Percentiles rank a stretch among this genome's conserved stretches.
Conservation (phyloP, 106 monocot species). For the Dendrobium chrysotoxum region DNA sequence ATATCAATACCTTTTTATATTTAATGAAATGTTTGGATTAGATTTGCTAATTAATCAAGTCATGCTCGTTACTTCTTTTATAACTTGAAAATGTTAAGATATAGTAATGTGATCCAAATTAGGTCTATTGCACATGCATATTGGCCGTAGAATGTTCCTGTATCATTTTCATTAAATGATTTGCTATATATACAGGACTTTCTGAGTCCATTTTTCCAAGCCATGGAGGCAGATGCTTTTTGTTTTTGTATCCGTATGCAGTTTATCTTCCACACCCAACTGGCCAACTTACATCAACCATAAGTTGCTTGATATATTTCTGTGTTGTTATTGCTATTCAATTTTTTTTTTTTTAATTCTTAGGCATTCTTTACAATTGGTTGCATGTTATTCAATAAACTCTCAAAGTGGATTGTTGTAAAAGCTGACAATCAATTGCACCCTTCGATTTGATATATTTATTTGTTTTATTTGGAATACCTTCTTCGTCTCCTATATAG, state of each 20-base stretch:
- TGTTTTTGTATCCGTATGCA: background rate
- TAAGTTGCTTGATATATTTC: background rate
- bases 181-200: too few relatives aligned
- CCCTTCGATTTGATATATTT: background rate
- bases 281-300: background rate
- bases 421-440: background rate
- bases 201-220: too few relatives aligned
- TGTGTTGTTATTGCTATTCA: background rate
- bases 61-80: background rate
- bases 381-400: slow-evolving; percentile 2
- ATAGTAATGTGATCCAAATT: background rate
- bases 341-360: background rate
- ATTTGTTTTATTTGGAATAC: background rate
- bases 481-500: slow-evolving; percentile 20
- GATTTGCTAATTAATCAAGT: background rate
- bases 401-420: background rate
- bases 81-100: background rate
- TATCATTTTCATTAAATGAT: background rate
- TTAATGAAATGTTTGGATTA: too few relatives aligned
- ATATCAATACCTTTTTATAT: too few relatives aligned
- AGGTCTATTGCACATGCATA: background rate
- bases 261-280: background rate
- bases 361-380: background rate
- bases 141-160: background rate
- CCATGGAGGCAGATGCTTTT: too few relatives aligned